Conservation (phyloP, 2,329 filamentous ascomycete genomes). For the Fusarium sp. region DNA sequence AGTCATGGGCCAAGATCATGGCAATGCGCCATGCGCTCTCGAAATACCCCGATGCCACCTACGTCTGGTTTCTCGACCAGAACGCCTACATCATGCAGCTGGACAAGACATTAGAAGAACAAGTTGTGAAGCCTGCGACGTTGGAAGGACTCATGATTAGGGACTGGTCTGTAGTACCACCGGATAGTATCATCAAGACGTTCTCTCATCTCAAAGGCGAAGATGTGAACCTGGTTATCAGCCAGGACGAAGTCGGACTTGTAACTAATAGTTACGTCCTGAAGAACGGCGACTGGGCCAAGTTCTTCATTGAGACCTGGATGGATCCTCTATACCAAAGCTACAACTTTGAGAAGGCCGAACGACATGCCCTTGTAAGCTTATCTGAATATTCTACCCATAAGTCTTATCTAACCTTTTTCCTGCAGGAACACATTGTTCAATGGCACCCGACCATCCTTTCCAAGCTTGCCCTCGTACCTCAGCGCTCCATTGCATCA, state of each 20-base stretch:
- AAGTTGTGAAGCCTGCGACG: constrained; percentile 73
- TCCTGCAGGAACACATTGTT: constrained; percentile 78
- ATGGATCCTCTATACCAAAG: constrained; percentile 92
- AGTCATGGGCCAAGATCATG: constrained; percentile 81
- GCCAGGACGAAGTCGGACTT: constrained; percentile 85
- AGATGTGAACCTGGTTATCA: constrained; percentile 83
- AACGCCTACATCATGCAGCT: constrained; percentile 92
- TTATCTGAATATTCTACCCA: too few relatives aligned
- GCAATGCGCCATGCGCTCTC: constrained; percentile 91
- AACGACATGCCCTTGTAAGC: constrained; percentile 87
- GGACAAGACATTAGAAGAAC: constrained; percentile 72
- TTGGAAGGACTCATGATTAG: constrained; percentile 85
- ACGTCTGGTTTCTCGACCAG: constrained; percentile 88
- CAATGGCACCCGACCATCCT: constrained; percentile 98
- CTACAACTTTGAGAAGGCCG: constrained; percentile 97
- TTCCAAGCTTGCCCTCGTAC: constrained; percentile 88
- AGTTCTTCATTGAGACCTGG: constrained; percentile 94
- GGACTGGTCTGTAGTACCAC: constrained; percentile 88
- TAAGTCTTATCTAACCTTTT: constrained; percentile 26
- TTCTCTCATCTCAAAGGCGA: constrained; percentile 82
- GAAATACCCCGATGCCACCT: constrained; percentile 78
- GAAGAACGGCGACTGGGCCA: constrained; percentile 87
- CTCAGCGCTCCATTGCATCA: constrained; percentile 84
- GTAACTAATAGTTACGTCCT: constrained; percentile 82
- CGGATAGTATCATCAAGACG: constrained; percentile 96